A percentile compares a stretch with the other conserved stretches of the same genome.
Conservation (phyloP, 345 rosid species). For the Bruguiera sexangula region DNA sequence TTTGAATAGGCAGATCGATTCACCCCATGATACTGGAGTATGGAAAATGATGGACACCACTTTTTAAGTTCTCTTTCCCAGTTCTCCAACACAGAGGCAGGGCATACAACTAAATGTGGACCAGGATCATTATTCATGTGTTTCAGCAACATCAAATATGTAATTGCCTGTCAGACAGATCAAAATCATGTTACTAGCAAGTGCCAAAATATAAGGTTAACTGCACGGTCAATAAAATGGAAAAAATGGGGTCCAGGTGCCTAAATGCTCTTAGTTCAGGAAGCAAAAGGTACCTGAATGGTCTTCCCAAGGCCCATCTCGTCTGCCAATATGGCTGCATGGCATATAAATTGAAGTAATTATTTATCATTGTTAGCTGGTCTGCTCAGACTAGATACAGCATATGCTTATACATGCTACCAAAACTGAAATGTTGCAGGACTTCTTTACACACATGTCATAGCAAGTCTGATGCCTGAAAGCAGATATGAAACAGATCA, state of each 20-base stretch:
- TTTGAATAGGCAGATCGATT: conserved; percentile 74
- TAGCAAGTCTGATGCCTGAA: background rate
- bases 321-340: conserved; percentile 93
- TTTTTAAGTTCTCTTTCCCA: conserved; percentile 97
- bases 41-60: conserved; percentile 97
- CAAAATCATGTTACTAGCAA: conserved; percentile 13
- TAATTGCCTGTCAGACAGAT: conserved; percentile 61
- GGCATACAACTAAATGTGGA: conserved; percentile 94
- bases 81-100: conserved; percentile 94
- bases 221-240: background rate
- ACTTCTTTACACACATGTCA: background rate
- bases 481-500: background rate
- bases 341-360: conserved; percentile 24
- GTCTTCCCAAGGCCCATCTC: conserved; percentile 99
- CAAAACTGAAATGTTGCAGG: background rate
- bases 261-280: conserved; percentile 70
- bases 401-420: background rate
- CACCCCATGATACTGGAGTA: conserved; percentile 85
- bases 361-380: conserved; percentile 3
- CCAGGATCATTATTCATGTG: conserved; percentile 84
- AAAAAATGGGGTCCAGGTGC: conserved; percentile 28
- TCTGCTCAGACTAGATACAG: conserved; percentile 1
- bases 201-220: background rate
- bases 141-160: conserved; percentile 71
- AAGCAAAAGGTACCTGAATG: conserved; percentile 59